Evolutionary conservation across 2,329 filamentous ascomycete genomes (phyloP).

Genomic region (Hypoxylon sp.): DNA sequence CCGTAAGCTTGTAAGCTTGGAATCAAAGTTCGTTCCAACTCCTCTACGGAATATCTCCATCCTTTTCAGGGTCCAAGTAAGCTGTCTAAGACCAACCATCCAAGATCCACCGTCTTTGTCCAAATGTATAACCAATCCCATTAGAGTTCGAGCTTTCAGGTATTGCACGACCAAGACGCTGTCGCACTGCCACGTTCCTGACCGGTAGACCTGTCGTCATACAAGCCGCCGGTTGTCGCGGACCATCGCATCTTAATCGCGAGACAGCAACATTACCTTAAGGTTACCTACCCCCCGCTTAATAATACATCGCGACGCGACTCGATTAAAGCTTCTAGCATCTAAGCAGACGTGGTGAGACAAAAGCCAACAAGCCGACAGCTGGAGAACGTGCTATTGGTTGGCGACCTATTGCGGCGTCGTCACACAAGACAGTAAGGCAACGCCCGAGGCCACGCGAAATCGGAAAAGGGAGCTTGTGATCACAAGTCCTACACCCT

Average conservation of each 20-base stretch:
- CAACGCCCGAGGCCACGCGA: conserved; percentile 25
- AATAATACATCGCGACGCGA: not conserved
- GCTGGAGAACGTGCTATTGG: conserved; percentile 20
- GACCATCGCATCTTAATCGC: conserved; percentile 13
- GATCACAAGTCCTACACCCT: conserved; percentile 31
- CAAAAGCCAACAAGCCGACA: conserved; percentile 15
- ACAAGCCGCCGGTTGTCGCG: conserved; percentile 13
- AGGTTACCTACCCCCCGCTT: not conserved
- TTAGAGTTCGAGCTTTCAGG: conserved; percentile 12
- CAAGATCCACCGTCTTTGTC: conserved; percentile 7
- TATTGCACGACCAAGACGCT: conserved; percentile 13
- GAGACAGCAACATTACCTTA: not conserved
- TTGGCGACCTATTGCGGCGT: conserved; percentile 13
- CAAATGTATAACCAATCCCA: conserved; percentile 9
- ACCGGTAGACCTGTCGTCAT: conserved; percentile 19
- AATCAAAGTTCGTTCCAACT: conserved; percentile 18
- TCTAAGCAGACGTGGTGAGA: conserved; percentile 28
- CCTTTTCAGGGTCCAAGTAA: conserved; percentile 18
- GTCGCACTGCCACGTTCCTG: conserved; percentile 32
- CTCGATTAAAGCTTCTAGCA: not conserved
- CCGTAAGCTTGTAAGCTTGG: conserved; percentile 5
- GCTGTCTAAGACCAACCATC: conserved; percentile 16
- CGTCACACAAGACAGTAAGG: conserved; percentile 25
- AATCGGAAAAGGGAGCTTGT: conserved; percentile 32
- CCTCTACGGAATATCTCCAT: not conserved